Evolutionary conservation across 345 rosid species (phyloP).

Genomic region (Linum usitatissimum): DNA sequence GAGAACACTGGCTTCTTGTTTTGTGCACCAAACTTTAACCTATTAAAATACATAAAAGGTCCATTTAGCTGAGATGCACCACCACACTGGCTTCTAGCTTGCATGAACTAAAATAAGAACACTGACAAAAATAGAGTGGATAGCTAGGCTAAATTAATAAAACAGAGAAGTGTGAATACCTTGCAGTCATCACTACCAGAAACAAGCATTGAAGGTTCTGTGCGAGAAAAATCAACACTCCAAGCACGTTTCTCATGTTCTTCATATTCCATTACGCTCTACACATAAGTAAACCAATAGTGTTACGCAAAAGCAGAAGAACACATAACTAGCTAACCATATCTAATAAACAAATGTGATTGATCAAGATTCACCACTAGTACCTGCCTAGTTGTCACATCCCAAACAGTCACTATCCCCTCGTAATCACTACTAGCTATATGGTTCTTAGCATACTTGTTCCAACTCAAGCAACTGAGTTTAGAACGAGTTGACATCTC

Average conservation of each 20-base stretch:
- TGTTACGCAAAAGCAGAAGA: not conserved
- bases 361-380: conserved; percentile 9
- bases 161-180: conserved; percentile 32
- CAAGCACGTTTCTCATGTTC: conserved; percentile 99
- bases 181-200: conserved; percentile 98
- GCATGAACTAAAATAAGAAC: not conserved
- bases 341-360: not conserved
- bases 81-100: not conserved
- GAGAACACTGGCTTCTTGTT: conserved; percentile 83
- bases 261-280: conserved; percentile 97
- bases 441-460: conserved; percentile 76
- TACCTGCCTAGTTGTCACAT: conserved; percentile 89
- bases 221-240: conserved; percentile 95
- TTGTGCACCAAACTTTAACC: conserved; percentile 99
- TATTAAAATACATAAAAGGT: conserved; percentile 21
- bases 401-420: conserved; percentile 98
- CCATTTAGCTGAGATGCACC: conserved; percentile 7
- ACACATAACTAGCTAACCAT: not conserved
- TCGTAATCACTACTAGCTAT: conserved; percentile 99
- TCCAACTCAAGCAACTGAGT: conserved; percentile 98
- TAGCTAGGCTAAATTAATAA: not conserved
- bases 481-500: conserved; percentile 96
- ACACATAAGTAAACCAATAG: conserved; percentile 8
- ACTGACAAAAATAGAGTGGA: not conserved
- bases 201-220: conserved; percentile 91